Base-by-base conservation (phyloP, 2,329 filamentous ascomycete genomes). In the Alternaria sp. region DNA sequence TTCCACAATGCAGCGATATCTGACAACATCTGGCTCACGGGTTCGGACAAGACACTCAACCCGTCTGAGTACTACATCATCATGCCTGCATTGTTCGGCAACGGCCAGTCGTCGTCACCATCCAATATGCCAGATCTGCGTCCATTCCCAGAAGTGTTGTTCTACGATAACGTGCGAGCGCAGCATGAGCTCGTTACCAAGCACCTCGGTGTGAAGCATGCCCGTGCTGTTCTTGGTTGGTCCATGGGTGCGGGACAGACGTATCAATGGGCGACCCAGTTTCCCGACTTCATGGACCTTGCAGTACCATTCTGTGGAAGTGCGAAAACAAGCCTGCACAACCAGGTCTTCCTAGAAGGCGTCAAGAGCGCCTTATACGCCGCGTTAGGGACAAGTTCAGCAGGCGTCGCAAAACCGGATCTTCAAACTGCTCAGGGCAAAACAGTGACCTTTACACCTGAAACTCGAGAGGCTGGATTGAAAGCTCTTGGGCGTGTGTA, bases 401-500 rank as follows among this genome's bases (percentile, higher is more conserved):
- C 79, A 0, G 86, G 86, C 0, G 76, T 82, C 6, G 51, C 67
- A 6, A 74, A 72, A 40, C 57, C 69, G 31, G 71, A 73, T 49
- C 11, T 69, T 4, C 53, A 65, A 21, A 67, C 44, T 78, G 61
- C 65, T 28, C 24, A 42, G 6, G 58, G 58, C 29, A 62, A 3
- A 69, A 80, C 13, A 31, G 26, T 40, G 39, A 68, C 73, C 0
- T 89, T 87, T 83, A 83, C 79, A 2, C 75, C 78, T 0, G 80
- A 85, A 50, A 83, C 89, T 62, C 84, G 74, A 46, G 78, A 80
- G 14, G 78, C 80, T 21, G 88, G 86, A 0, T 71, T 94, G 39
- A 92, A 89, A 69, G 90, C 91, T 0, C 85, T 94, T 56, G 90
- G 85, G 0, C 83, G 90, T 42, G 90, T 88, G 0, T 95, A 95